Conservation (phyloP, 495 filamentous ascomycete genomes). For the Xylaria bambusicola region DNA sequence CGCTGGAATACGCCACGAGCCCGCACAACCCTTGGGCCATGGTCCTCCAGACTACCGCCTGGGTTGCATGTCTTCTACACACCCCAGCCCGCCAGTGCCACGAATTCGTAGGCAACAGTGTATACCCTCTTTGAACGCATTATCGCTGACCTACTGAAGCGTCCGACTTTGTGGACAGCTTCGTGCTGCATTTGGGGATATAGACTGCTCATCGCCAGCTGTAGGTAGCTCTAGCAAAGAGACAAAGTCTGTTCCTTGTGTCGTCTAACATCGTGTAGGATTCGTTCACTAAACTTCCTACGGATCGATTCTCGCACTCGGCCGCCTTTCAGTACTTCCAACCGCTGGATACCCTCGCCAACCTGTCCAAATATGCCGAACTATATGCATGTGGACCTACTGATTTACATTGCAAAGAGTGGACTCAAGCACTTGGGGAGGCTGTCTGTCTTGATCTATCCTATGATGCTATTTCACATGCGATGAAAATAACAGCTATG, state of each 20-base stretch:
- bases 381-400: constrained; percentile 53
- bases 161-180: constrained; percentile 63
- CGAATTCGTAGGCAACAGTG: constrained; percentile 6
- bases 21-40: constrained; percentile 65
- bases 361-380: constrained; percentile 60
- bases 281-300: constrained; percentile 67
- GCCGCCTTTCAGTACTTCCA: constrained; percentile 70
- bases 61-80: constrained; percentile 85
- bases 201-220: constrained; percentile 51
- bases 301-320: constrained; percentile 65
- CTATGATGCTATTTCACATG: constrained; percentile 70
- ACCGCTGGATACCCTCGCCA: constrained; percentile 55
- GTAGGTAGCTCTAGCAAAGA: constrained; percentile 23
- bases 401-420: constrained; percentile 38
- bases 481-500: constrained; percentile 61
- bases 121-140: constrained; percentile 2
- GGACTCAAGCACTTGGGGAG: constrained; percentile 34
- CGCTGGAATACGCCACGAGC: constrained; percentile 66
- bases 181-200: constrained; percentile 58
- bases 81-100: constrained; percentile 40
- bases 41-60: constrained; percentile 70
- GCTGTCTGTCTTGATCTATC: constrained; percentile 75
- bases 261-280: constrained; percentile 45
- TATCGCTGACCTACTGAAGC: constrained; percentile 35
- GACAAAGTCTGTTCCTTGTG: neutral